Evolutionary conservation across 2,329 filamentous ascomycete genomes (phyloP).

Genomic region (Cladophialophora carrionii): DNA sequence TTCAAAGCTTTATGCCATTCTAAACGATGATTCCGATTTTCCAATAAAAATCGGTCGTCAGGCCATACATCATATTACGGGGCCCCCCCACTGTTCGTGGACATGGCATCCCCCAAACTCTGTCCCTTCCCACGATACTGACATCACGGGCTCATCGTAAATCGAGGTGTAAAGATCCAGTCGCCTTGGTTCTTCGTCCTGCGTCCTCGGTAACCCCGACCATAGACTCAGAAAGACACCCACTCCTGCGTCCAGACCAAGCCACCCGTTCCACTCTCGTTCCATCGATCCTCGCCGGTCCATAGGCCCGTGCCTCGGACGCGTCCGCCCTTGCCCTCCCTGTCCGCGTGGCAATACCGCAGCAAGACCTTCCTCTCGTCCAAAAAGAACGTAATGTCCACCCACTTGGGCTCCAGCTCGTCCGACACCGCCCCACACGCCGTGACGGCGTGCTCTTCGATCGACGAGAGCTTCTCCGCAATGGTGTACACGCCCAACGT

Average conservation of each 20-base stretch:
- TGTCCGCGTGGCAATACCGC: slow-evolving; percentile 35
- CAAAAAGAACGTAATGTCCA: slow-evolving; percentile 38
- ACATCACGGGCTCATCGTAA: too few species aligned
- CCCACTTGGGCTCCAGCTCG: slow-evolving; percentile 35
- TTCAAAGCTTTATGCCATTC: too few species aligned
- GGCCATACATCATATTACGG: too few species aligned
- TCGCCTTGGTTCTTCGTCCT: neutral
- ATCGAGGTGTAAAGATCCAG: too few species aligned
- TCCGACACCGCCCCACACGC: slow-evolving; percentile 22
- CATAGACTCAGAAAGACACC: slow-evolving; percentile 26
- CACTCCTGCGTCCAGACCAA: slow-evolving; percentile 39
- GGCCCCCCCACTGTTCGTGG: too few species aligned
- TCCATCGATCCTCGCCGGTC: slow-evolving; percentile 17
- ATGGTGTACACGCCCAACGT: slow-evolving; percentile 34
- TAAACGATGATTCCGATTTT: too few species aligned
- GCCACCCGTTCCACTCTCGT: slow-evolving; percentile 31
- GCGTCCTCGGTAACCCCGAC: neutral
- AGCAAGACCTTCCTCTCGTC: slow-evolving; percentile 34
- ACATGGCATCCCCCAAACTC: too few species aligned
- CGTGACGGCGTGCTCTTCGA: slow-evolving; percentile 38
- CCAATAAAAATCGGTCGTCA: too few species aligned
- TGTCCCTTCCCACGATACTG: too few species aligned
- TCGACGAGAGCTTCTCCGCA: slow-evolving; percentile 34
- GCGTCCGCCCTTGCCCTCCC: slow-evolving; percentile 24
- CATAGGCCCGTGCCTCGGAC: slow-evolving; percentile 28